Percentiles rank a stretch among this genome's conserved stretches.
phyloP scores from a whole-genome alignment of 768 basidiomycete species.

The Tremella mesenterica region DNA sequence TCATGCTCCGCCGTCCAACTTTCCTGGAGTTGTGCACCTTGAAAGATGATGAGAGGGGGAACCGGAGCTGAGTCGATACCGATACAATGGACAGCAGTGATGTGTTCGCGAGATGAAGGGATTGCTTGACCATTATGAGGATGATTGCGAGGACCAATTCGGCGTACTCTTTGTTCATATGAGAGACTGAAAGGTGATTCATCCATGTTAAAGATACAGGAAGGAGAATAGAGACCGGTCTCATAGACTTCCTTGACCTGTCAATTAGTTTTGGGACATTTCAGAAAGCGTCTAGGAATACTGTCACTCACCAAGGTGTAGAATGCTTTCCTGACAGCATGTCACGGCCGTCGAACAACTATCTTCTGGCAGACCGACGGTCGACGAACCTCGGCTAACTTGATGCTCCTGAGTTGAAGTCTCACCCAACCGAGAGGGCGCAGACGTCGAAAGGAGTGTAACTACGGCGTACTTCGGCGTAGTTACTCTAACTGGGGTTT shows the following conservation, averaged over 20 bases:
- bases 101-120: background rate
- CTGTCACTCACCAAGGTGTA: too few relatives aligned
- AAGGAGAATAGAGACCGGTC: constrained; percentile 2
- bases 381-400: too few relatives aligned
- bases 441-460: too few relatives aligned
- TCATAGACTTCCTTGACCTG: constrained; percentile 6
- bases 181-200: constrained; percentile 10
- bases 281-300: too few relatives aligned
- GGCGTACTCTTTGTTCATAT: background rate
- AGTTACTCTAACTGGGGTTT: too few relatives aligned
- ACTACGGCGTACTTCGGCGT: too few relatives aligned
- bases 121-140: background rate
- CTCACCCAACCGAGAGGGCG: too few relatives aligned
- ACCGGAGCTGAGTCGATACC: constrained; percentile 1
- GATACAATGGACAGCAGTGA: constrained; percentile 4
- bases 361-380: too few relatives aligned
- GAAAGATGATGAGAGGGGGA: constrained; percentile 11
- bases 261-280: too few relatives aligned
- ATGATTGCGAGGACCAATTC: constrained; percentile 1
- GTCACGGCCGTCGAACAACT: too few relatives aligned
- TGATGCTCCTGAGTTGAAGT: too few relatives aligned
- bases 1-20: constrained; percentile 3
- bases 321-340: too few relatives aligned
- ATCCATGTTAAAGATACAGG: constrained; percentile 15
- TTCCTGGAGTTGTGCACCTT: constrained; percentile 3